Base-by-base conservation (phyloP, 2,329 filamentous ascomycete species). In the Penicillium sp. region DNA sequence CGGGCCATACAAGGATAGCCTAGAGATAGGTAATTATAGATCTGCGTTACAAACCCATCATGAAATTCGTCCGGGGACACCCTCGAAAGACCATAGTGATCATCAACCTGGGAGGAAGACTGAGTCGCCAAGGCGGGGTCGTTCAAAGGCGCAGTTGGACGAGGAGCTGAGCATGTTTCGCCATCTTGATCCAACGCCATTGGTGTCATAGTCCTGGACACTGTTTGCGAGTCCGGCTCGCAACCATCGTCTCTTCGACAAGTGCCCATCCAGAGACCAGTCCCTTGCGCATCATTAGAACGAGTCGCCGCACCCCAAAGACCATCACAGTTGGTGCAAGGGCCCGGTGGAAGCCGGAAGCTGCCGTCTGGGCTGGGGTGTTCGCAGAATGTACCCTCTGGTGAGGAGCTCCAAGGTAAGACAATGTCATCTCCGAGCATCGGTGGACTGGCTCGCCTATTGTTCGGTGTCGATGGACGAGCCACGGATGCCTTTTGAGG, bases 1-100 rank as follows among this genome's bases (percentile, higher is more conserved):
- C 83, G 79, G 8, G 89, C 90, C 55, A 88, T 79, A 22, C 85
- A 82, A 2, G 90, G 89, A 61, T 95, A 95, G 4, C 90, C 90
- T 4, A 96, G 75, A 0, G 87, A 94, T 11, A 96, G 74, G 63
- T 96, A 96, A 63, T 96, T 95, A 73, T 93, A 96, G 6, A 96
- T 89, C 64, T 96, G 90, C 0, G 89, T 95, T 39, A 95, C 79
- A 60, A 95, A 95, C 3, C 72, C 72, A 59, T 95, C 86, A 44
- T 82, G 73, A 55, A 92, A 94, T 62, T 95, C 88, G 20, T 66
- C 60, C 71, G 20, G 14, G 7, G 14, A 6, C 8, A 66, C 58
- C 67, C 66, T 60, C 45, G 74, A 69, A 30, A 51, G 30, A 22
- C 51, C 37, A 6, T 32, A 32, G 15, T 29, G 37, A 3, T 14